Evolutionary conservation across 2,329 filamentous ascomycete species (phyloP), one percentile per base, ranked within the genome.

Genomic region (Penicillium sp.): DNA sequence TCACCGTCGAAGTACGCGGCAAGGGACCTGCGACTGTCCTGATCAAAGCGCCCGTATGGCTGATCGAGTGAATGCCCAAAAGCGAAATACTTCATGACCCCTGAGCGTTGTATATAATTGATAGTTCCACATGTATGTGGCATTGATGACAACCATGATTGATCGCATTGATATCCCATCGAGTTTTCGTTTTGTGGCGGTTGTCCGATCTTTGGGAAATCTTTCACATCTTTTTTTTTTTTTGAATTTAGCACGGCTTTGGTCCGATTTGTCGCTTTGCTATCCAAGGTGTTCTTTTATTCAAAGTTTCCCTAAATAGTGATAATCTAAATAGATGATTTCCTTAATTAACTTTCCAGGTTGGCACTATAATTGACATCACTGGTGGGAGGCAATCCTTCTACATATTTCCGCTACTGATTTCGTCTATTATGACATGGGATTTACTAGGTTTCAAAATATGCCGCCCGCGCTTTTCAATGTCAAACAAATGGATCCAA

Each of bases 1-100:
- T 92, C 54, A 84, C 82, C 18, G 81, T 92, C 29, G 89, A 92
- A 73, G 89, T 93, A 7, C 79, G 88, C 59, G 88, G 89, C 22
- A 83, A 89, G 49, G 72, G 72, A 2, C 62, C 70, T 9, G 67
- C 69, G 56, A 89, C 89, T 73, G 86, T 92, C 46, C 76, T 93
- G 65, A 77, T 85, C 58, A 91, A 91, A 76, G 87, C 89, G 20
- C 89, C 89, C 14, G 86, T 92, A 29, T 93, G 77, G 68, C 62
- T 72, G 47, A 68, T 77, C 49, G 64, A 67, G 57, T 71, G 44
- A 47, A 26, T 5, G 9, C 29, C 2, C 43, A 47, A 37, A 29
- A 35, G 20, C 26, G 37, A 42, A 25, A 27, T 31, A 31, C 45
- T 23, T 23, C 18, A 33, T 31, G 15, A 20, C 15, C 31, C 31